Conservation (phyloP, 129 eudicot species). For the Tagetes patula region DNA sequence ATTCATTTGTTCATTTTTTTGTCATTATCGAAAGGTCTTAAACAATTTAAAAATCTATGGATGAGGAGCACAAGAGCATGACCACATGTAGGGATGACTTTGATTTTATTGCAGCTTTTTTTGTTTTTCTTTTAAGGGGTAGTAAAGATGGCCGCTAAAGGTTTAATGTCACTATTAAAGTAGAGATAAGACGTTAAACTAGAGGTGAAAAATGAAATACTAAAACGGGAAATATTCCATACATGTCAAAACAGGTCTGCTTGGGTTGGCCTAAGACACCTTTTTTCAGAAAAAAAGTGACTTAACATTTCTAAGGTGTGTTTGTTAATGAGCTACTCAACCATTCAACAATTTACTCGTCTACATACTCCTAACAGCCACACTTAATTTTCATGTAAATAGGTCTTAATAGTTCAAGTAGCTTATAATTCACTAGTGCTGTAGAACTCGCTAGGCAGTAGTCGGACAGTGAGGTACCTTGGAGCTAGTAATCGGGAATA, state of each 20-base stretch:
- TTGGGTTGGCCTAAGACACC: background rate
- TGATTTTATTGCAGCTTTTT: no score
- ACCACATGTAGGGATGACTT: no score
- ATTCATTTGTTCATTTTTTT: background rate
- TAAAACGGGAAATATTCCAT: background rate
- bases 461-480: no score
- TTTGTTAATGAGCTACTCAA: background rate
- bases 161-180: background rate
- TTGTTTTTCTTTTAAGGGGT: background rate
- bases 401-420: background rate
- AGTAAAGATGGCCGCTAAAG: background rate
- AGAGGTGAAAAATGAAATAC: background rate
- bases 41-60: background rate
- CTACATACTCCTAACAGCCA: background rate
- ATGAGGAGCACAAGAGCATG: no score
- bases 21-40: background rate
- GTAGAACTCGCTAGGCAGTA: no score
- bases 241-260: background rate
- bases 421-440: background rate
- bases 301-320: background rate
- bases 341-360: background rate
- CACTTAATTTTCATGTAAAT: background rate
- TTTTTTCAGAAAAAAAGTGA: background rate
- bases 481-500: no score
- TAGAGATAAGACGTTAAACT: background rate